A percentile compares a stretch with the other conserved stretches of the same genome.
Evolutionary conservation across 768 basidiomycete genomes (phyloP).

Genomic region (Leccinum imitatum): DNA sequence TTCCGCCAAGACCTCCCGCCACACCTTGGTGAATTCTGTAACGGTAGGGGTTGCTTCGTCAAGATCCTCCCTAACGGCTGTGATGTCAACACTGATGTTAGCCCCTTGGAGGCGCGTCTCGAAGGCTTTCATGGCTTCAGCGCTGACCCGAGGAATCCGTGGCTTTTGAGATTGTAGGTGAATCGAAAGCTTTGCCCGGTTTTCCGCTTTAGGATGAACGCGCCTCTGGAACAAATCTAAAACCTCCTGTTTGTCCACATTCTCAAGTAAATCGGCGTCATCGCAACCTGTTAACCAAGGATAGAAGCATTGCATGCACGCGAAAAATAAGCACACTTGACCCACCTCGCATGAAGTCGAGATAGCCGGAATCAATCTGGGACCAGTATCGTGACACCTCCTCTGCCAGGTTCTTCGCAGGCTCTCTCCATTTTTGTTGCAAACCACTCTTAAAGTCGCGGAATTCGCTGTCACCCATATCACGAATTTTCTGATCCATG

Average conservation of each 20-base stretch:
- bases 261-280: conserved; percentile 66
- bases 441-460: conserved; percentile 74
- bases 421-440: conserved; percentile 80
- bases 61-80: conserved; percentile 50
- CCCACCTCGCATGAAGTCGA: conserved; percentile 85
- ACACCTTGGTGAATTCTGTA: conserved; percentile 63
- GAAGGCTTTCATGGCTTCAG: conserved; percentile 62
- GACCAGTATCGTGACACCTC: conserved; percentile 70
- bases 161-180: conserved; percentile 76
- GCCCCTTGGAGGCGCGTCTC: conserved; percentile 48
- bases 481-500: conserved; percentile 66
- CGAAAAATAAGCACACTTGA: conserved; percentile 15
- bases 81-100: conserved; percentile 49
- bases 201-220: conserved; percentile 66
- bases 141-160: conserved; percentile 58
- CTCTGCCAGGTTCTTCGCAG: conserved; percentile 83
- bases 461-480: conserved; percentile 73
- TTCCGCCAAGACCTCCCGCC: conserved; percentile 45
- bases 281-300: conserved; percentile 51
- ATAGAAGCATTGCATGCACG: background rate
- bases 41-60: conserved; percentile 57
- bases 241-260: conserved; percentile 74
- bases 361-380: conserved; percentile 75
- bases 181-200: conserved; percentile 80
- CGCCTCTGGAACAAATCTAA: conserved; percentile 64